phyloP scores from a whole-genome alignment of 2,329 filamentous ascomycete genomes.

The Hypomyces perniciosus region DNA sequence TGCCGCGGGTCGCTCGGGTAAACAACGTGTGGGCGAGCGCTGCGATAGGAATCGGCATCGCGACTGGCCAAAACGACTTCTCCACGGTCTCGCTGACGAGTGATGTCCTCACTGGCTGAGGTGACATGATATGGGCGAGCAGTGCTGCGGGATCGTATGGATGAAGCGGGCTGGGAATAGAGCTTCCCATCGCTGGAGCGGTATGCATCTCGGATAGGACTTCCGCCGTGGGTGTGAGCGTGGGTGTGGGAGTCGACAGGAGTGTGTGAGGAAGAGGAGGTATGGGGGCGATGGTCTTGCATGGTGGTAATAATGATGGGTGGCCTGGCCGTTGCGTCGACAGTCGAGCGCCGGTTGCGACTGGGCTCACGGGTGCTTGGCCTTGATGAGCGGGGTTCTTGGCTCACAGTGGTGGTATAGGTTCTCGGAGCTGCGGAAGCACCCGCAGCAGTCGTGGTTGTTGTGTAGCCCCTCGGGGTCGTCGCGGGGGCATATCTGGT shows the following conservation, averaged over 20 bases:
- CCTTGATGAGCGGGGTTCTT: conserved; percentile 44
- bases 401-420: conserved; percentile 44
- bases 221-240: conserved; percentile 36
- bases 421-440: conserved; percentile 45
- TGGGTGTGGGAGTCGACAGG: conserved; percentile 33
- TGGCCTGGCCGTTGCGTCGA: conserved; percentile 45
- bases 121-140: conserved; percentile 43
- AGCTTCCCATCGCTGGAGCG: conserved; percentile 46
- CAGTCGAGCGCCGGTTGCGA: conserved; percentile 45
- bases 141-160: conserved; percentile 45
- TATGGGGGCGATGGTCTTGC: conserved; percentile 37
- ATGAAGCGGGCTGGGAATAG: conserved; percentile 54
- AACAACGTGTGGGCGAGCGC: conserved; percentile 38
- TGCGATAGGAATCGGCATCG: conserved; percentile 41
- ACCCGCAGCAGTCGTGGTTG: conserved; percentile 28
- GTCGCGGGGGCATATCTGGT: conserved; percentile 27
- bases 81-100: conserved; percentile 44
- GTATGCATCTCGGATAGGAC: conserved; percentile 47
- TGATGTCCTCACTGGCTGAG: conserved; percentile 46
- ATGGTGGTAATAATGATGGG: conserved; percentile 54
- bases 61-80: conserved; percentile 36
- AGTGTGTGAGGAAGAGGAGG: conserved; percentile 33
- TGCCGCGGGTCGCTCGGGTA: conserved; percentile 42
- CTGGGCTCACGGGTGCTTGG: conserved; percentile 43
- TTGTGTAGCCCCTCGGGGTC: conserved; percentile 28